A percentile compares a stretch with the other conserved stretches of the same genome.
Evolutionary conservation across 2,329 filamentous ascomycete genomes (phyloP).

Genomic region (Hymenoscyphus scutula): DNA sequence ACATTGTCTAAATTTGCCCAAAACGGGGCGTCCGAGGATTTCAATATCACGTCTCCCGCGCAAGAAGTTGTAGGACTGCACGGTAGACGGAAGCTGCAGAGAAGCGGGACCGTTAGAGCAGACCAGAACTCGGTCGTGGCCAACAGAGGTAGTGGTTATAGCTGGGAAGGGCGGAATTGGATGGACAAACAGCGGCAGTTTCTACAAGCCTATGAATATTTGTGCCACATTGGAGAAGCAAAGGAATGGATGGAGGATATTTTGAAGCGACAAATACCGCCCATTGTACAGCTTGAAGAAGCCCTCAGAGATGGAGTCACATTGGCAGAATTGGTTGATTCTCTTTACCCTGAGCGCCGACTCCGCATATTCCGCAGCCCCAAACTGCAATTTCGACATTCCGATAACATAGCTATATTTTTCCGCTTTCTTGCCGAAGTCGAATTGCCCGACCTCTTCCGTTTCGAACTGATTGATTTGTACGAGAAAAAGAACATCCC

Average conservation of each 20-base stretch:
- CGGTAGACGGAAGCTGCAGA: constrained; percentile 78
- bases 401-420: constrained; percentile 96
- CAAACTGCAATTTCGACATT: constrained; percentile 89
- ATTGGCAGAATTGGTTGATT: constrained; percentile 88
- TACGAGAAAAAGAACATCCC: constrained; percentile 99
- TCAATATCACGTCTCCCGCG: constrained; percentile 71
- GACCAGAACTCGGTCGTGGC: constrained; percentile 42
- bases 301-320: constrained; percentile 90
- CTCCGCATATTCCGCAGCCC: constrained; percentile 82
- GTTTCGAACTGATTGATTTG: constrained; percentile 93
- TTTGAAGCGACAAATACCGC: constrained; percentile 78
- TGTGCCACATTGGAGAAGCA: constrained; percentile 97
- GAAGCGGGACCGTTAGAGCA: constrained; percentile 53
- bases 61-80: constrained; percentile 87
- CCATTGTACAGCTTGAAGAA: constrained; percentile 92
- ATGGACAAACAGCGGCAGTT: constrained; percentile 99
- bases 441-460: constrained; percentile 89
- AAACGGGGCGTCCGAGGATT: constrained; percentile 72
- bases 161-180: constrained; percentile 86
- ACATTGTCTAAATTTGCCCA: constrained; percentile 82
- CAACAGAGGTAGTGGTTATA: constrained; percentile 53
- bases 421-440: constrained; percentile 91
- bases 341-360: constrained; percentile 73
- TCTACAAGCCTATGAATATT: constrained; percentile 93
- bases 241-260: constrained; percentile 99